Evolutionary conservation across 2,329 filamentous ascomycete genomes (phyloP).

Genomic region (Capronia epimyces): DNA sequence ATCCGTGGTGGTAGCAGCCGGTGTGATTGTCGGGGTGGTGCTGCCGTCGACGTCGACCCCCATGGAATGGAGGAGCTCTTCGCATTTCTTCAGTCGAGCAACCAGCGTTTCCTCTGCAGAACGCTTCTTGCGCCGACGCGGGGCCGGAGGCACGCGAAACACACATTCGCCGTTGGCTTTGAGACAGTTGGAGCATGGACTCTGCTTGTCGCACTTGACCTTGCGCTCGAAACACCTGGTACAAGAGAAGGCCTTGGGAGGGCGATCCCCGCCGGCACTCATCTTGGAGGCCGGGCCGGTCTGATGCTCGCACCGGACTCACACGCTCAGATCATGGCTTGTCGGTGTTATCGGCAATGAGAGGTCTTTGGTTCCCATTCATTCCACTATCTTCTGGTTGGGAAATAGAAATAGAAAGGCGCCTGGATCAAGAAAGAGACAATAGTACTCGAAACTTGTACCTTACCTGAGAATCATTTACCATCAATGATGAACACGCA

Average conservation of each 20-base stretch:
- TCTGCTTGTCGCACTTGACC: constrained; percentile 38
- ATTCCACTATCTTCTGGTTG: no score
- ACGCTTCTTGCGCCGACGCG: constrained; percentile 30
- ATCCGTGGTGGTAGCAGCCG: not conserved
- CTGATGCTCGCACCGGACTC: not conserved
- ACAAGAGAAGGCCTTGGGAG: constrained; percentile 25
- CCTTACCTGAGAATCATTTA: no score
- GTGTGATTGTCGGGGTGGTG: not conserved
- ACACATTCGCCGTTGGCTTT: constrained; percentile 38
- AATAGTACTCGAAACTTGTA: no score
- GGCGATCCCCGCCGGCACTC: constrained; percentile 6
- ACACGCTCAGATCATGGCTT: not conserved
- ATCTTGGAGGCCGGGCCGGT: not conserved
- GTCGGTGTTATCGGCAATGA: no score
- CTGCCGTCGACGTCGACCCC: constrained; percentile 22
- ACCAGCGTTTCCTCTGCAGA: constrained; percentile 27
- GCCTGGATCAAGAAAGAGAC: no score
- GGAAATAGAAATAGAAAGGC: no score
- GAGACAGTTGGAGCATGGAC: constrained; percentile 44
- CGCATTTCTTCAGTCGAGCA: constrained; percentile 26
- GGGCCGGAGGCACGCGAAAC: constrained; percentile 31
- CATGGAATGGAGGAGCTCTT: constrained; percentile 25
- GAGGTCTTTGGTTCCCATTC: no score
- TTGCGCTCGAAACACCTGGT: constrained; percentile 35
- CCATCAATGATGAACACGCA: no score